phyloP scores from a whole-genome alignment of 2,329 filamentous ascomycete genomes.

The Kalmusia sp. region DNA sequence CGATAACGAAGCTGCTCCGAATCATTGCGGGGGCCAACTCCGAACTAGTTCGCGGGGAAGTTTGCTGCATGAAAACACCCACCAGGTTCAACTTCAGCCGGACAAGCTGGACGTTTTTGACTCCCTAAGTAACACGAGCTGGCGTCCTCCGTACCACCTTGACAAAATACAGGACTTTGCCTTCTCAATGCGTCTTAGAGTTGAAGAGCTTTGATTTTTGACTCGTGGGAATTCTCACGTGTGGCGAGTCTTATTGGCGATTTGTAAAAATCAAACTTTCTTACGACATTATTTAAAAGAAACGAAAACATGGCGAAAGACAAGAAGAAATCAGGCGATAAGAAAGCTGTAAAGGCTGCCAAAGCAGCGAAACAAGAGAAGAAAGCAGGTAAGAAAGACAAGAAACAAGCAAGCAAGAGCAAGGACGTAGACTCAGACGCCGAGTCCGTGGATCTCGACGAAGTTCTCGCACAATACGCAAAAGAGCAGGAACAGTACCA shows the following conservation, averaged over 20 bases:
- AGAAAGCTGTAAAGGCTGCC: conserved; percentile 60
- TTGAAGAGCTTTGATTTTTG: not conserved
- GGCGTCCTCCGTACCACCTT: too few relatives aligned
- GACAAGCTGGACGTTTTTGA: too few relatives aligned
- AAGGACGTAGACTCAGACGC: conserved; percentile 84
- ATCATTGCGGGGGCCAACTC: not conserved
- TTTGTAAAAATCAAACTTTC: not conserved
- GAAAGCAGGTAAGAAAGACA: conserved; percentile 77
- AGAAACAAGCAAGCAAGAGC: conserved; percentile 76
- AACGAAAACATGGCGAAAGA: conserved; percentile 57
- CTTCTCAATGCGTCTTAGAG: too few relatives aligned
- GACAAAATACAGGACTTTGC: too few relatives aligned
- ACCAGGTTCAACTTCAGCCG: too few relatives aligned
- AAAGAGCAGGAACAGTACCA: conserved; percentile 91
- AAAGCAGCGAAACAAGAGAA: conserved; percentile 79
- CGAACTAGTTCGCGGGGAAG: not conserved
- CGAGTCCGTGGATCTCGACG: conserved; percentile 92
- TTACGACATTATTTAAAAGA: too few relatives aligned
- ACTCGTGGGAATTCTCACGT: not conserved
- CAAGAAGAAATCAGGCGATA: conserved; percentile 56
- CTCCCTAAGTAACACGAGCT: too few relatives aligned
- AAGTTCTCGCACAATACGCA: conserved; percentile 90
- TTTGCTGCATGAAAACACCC: not conserved
- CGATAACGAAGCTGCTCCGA: not conserved
- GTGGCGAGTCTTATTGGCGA: not conserved